Evolutionary conservation across 345 rosid species (phyloP).

Genomic region (Euphorbia peplus): DNA sequence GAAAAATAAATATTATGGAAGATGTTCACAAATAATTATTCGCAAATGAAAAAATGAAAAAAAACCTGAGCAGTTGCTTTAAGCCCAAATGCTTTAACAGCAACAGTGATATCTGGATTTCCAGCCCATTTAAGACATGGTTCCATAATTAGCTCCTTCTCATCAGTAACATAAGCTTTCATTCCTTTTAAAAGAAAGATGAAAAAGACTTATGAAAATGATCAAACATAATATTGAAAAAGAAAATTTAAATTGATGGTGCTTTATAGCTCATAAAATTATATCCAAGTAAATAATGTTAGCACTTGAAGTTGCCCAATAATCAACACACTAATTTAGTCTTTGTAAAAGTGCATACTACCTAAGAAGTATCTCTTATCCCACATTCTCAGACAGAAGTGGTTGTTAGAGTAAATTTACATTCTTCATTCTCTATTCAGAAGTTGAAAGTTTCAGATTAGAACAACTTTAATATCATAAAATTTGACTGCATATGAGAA

Average conservation of each 20-base stretch:
- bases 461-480: not conserved
- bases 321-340: not conserved
- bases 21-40: not conserved
- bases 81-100: conserved; percentile 84
- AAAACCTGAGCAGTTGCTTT: conserved; percentile 90
- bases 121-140: conserved; percentile 92
- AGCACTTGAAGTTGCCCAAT: conserved; percentile 1
- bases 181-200: conserved; percentile 43
- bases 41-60: conserved; percentile 4
- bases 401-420: not conserved
- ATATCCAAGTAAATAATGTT: not conserved
- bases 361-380: not conserved
- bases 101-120: conserved; percentile 74
- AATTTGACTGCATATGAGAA: not conserved
- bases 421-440: not conserved
- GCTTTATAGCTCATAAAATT: not conserved
- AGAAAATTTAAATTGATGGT: not conserved
- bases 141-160: conserved; percentile 96
- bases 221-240: conserved; percentile 4
- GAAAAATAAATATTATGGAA: conserved; percentile 13
- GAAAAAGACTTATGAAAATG: not conserved
- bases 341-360: not conserved
- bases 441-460: not conserved
- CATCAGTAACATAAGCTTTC: conserved; percentile 92
- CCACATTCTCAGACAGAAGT: not conserved